Base-by-base conservation (phyloP, 2,329 filamentous ascomycete genomes). In the Aspergillus sp. region DNA sequence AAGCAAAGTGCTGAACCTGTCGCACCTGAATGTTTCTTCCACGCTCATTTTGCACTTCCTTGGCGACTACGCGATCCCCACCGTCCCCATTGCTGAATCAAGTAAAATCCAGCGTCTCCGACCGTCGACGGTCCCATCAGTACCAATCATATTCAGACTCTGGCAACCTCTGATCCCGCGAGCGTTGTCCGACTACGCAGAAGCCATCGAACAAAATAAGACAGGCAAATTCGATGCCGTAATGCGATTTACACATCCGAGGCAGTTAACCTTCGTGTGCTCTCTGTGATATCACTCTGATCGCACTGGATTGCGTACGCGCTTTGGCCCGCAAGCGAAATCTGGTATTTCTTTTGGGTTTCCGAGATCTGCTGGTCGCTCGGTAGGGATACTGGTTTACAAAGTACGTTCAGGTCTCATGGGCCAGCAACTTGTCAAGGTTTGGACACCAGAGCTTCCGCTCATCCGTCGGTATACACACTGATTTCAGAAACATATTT, bases 11-110 rank as follows among this genome's bases (percentile, higher is more conserved):
- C 19, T 45, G 41, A 13, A 17, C 2, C 17, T 19, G 39, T 43
- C 39, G 39, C 39, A 43, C 17, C 39, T 43, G 39, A 45, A 45
- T 49, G 21, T 5, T 50, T 55, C 39, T 45, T 25, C 25, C 19
- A 55, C 39, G 23, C 25, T 55, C 53, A 32, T 45, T 6, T 15
- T 47, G 38, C 21, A 21, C 53, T 47, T 55, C 17, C 53, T 55
- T 55, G 53, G 53, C 39, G 15, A 15, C 19, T 30, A 47, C 21
- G 17, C 41, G 39, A 23, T 38, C 39, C n/a, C 52, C 39, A 50
- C 39, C 52, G 25, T 32, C 52, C 39, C 43, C 53, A 45, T 55
- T 19, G 28, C 41, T 55, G 28, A 41, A 55, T 55, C 53, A 55
- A 25, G 43, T 32, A 55, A 55, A 21, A 23, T n/a, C 15, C 52